These are phyloP conservation scores for Umbelopsis isabellina DNA, from an alignment of 192 early-diverging fungal species.

Conservation along the genomic window DNA sequence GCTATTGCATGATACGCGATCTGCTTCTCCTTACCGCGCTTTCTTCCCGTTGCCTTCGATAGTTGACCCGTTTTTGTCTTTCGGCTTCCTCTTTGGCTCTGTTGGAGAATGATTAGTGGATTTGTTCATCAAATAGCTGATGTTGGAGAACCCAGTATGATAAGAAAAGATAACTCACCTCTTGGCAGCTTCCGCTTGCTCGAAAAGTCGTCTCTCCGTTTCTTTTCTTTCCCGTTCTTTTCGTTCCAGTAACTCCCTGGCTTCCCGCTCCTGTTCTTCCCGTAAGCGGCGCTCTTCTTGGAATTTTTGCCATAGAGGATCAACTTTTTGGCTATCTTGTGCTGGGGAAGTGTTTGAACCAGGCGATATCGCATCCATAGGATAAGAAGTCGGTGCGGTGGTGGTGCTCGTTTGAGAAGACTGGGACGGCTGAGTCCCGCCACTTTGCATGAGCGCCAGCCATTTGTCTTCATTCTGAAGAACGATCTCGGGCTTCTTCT, in stretches of 20 bases:
- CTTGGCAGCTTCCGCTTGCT: slow-evolving; percentile 13
- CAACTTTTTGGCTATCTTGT: slow-evolving; percentile 6
- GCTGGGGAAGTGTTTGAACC: not conserved
- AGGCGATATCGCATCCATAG: not conserved
- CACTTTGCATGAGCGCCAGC: not conserved
- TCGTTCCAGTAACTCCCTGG: not conserved
- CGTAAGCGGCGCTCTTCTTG: slow-evolving; percentile 17
- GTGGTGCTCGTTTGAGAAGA: not conserved
- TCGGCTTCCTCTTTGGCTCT: slow-evolving; percentile 20
- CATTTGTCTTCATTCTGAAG: slow-evolving; percentile 14
- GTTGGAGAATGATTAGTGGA: too few relatives aligned
- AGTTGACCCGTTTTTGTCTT: not conserved
- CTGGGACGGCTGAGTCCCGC: not conserved
- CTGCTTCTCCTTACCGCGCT: not conserved
- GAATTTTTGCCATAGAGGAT: slow-evolving; percentile 14
- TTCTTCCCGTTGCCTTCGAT: not conserved
- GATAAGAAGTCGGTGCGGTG: not conserved
- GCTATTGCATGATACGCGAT: not conserved
- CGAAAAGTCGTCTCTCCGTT: not conserved
- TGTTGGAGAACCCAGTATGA: not conserved
- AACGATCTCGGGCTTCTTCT: slow-evolving; percentile 14
- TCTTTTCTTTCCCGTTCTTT: slow-evolving; percentile 9
- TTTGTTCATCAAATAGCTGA: too few relatives aligned
- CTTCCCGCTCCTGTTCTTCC: slow-evolving; percentile 2
- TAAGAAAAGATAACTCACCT: not conserved